Conservation (phyloP, 768 basidiomycete genomes). For the Tricholoma sp. region DNA sequence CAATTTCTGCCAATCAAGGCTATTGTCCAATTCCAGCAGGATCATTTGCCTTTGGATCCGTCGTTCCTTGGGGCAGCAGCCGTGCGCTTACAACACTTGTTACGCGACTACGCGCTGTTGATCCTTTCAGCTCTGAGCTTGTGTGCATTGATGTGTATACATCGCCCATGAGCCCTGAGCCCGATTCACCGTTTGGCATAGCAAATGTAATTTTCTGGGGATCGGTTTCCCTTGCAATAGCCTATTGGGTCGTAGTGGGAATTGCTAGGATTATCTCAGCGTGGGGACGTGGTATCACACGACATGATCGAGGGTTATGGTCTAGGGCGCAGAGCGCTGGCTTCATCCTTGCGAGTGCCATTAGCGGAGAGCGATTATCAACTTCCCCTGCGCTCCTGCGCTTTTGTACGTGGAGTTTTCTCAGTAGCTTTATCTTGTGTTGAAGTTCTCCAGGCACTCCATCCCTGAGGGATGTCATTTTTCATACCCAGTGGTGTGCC, state of each 20-base stretch:
- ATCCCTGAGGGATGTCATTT: conserved; percentile 85
- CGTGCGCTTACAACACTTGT: conserved; percentile 79
- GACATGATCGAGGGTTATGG: conserved; percentile 61
- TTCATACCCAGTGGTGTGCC: conserved; percentile 91
- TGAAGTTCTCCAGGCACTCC: conserved; percentile 65
- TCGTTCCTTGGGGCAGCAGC: conserved; percentile 58
- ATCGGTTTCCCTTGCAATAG: conserved; percentile 66
- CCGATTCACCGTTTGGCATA: conserved; percentile 56
- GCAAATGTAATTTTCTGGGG: conserved; percentile 69
- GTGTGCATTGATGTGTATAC: conserved; percentile 76
- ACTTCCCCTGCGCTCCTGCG: conserved; percentile 82
- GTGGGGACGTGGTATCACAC: conserved; percentile 67
- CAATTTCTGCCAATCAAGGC: conserved; percentile 26
- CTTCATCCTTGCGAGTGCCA: conserved; percentile 86
- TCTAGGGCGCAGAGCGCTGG: conserved; percentile 76
- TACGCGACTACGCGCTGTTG: conserved; percentile 84
- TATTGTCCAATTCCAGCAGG: conserved; percentile 83
- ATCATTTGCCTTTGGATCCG: conserved; percentile 74
- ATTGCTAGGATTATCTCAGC: conserved; percentile 78
- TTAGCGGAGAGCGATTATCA: conserved; percentile 87
- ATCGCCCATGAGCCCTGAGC: conserved; percentile 68
- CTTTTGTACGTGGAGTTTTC: conserved; percentile 58
- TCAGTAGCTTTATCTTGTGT: conserved; percentile 1
- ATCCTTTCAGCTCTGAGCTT: conserved; percentile 77
- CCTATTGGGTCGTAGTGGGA: conserved; percentile 82